Conservation (phyloP, 2,329 filamentous ascomycete species). For the Paraconiothyrium brasiliense region DNA sequence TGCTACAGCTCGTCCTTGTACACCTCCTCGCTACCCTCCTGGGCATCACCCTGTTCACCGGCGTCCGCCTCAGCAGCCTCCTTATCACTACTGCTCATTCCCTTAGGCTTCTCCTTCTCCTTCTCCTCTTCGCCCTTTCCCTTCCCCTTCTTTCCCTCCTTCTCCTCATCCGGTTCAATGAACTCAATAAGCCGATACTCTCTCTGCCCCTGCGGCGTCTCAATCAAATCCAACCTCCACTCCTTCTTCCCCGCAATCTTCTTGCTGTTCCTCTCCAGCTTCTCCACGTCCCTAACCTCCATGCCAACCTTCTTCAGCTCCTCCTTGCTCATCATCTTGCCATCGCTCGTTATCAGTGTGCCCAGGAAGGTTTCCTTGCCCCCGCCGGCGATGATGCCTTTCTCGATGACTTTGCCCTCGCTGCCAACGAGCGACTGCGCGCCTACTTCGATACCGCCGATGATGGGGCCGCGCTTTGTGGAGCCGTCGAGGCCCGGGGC, state of each 20-base stretch:
- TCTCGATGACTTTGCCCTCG: constrained; percentile 66
- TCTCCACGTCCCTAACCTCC: constrained; percentile 72
- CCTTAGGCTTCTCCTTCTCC: constrained; percentile 49
- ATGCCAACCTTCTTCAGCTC: constrained; percentile 75
- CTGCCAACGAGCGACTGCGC: constrained; percentile 64
- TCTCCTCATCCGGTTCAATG: constrained; percentile 66
- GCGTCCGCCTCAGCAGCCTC: constrained; percentile 25
- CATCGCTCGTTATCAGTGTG: constrained; percentile 66
- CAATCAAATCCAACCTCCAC: constrained; percentile 84
- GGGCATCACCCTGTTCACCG: constrained; percentile 29
- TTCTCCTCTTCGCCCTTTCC: constrained; percentile 33
- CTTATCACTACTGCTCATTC: constrained; percentile 50
- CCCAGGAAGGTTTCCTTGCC: constrained; percentile 64
- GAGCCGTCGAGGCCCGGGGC: constrained; percentile 39
- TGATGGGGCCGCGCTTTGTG: constrained; percentile 53
- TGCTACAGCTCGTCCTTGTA: constrained; percentile 53
- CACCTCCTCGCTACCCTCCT: constrained; percentile 52
- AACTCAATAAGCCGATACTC: constrained; percentile 71
- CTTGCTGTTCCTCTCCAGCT: constrained; percentile 73
- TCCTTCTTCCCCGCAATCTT: constrained; percentile 73
- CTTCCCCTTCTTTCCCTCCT: constrained; percentile 30
- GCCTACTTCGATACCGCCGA: constrained; percentile 69
- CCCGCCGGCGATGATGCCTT: constrained; percentile 57
- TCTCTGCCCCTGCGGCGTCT: constrained; percentile 68
- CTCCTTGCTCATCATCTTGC: constrained; percentile 69